A percentile compares a stretch with the other conserved stretches of the same genome.
Evolutionary conservation across 1,284 basidiomycete genomes (phyloP).

Genomic region (Fomitopsis schrenkii): DNA sequence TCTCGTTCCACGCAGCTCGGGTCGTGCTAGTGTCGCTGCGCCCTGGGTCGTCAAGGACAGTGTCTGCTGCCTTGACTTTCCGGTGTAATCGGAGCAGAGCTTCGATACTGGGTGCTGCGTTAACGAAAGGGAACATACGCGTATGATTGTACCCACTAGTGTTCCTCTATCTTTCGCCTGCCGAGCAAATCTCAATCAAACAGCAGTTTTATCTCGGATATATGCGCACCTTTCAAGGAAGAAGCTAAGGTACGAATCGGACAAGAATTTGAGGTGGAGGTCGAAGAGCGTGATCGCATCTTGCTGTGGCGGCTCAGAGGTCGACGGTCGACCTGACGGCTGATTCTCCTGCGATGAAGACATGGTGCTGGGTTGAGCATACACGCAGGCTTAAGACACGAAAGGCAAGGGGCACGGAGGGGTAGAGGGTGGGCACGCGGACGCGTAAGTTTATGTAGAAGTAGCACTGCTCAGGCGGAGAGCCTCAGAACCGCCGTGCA

Average conservation of each 20-base stretch:
- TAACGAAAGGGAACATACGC: neutral
- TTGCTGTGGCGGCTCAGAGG: constrained; percentile 19
- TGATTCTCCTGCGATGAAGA: constrained; percentile 13
- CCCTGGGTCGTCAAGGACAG: constrained; percentile 52
- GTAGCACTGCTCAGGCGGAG: neutral
- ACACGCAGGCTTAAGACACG: neutral
- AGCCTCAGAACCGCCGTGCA: neutral
- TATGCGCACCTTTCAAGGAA: constrained; percentile 75
- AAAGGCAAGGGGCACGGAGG: neutral
- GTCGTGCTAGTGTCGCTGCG: constrained; percentile 51
- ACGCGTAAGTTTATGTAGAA: neutral
- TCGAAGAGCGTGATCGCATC: constrained; percentile 73
- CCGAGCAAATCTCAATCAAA: constrained; percentile 11
- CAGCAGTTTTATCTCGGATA: neutral
- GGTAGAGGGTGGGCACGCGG: neutral
- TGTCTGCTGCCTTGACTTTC: constrained; percentile 65
- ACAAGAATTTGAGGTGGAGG: constrained; percentile 59
- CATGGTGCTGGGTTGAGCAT: constrained; percentile 6
- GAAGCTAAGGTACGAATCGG: constrained; percentile 77
- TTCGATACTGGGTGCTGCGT: constrained; percentile 49
- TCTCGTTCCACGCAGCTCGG: constrained; percentile 75
- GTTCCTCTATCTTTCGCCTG: constrained; percentile 80
- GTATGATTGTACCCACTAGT: constrained; percentile 52
- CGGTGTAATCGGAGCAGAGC: constrained; percentile 67
- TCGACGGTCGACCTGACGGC: constrained; percentile 12